Conservation (phyloP, 352 stramenopile genomes). For the Phytophthora fragariae region DNA sequence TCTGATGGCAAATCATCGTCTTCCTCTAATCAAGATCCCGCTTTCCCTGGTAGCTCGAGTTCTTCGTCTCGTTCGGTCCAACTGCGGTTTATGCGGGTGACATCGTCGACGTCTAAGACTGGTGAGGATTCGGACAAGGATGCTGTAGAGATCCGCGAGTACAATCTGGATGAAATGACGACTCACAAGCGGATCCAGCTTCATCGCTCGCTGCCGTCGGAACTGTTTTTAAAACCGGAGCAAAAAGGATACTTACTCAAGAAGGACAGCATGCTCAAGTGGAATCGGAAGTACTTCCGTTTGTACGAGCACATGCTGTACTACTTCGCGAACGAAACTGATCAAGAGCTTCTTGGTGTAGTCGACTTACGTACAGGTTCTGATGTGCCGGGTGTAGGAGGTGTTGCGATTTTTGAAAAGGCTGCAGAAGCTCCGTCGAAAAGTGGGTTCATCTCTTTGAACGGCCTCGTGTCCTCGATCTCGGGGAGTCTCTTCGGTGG, state of each 20-base stretch:
- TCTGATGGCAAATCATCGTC: conserved; percentile 64
- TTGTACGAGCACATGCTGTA: conserved; percentile 91
- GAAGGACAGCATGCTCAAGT: conserved; percentile 91
- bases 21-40: conserved; percentile 69
- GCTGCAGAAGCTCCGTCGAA: conserved; percentile 55
- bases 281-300: conserved; percentile 91
- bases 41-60: conserved; percentile 63
- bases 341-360: conserved; percentile 86
- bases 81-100: conserved; percentile 91
- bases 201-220: conserved; percentile 80
- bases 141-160: conserved; percentile 87
- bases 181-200: conserved; percentile 83
- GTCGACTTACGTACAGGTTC: conserved; percentile 79
- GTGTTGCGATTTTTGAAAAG: conserved; percentile 88
- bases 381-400: conserved; percentile 73
- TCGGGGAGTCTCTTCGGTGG: conserved; percentile 79
- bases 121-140: conserved; percentile 74
- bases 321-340: conserved; percentile 87
- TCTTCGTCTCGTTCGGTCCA: conserved; percentile 75
- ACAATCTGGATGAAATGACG: conserved; percentile 90
- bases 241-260: conserved; percentile 85
- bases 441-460: conserved; percentile 81
- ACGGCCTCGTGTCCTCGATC: conserved; percentile 84
- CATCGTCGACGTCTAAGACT: conserved; percentile 66
- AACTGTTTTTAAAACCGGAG: conserved; percentile 82